A percentile compares a stretch with the other conserved stretches of the same genome.
Evolutionary conservation across 768 basidiomycete genomes (phyloP).

Genomic region (Dentipellis fragilis): DNA sequence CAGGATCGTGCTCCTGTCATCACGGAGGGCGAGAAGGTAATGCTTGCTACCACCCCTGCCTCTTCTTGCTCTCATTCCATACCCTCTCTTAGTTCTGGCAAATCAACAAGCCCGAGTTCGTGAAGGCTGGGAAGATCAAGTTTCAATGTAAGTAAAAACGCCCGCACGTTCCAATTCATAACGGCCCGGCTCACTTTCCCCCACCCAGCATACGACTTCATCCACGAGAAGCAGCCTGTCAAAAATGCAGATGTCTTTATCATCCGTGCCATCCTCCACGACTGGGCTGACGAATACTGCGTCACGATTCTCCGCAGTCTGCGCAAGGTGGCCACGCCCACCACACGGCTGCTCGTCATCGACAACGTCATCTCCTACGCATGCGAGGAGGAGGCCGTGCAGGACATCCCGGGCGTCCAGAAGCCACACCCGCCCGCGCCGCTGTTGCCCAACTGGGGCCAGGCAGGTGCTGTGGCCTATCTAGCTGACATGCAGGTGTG

Average conservation of each 20-base stretch:
- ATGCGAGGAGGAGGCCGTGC: slow-evolving; percentile 11
- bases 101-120: background rate
- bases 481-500: slow-evolving; percentile 12
- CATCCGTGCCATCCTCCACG: slow-evolving; percentile 25
- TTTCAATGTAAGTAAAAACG: background rate
- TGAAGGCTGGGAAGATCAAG: background rate
- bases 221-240: slow-evolving; percentile 22
- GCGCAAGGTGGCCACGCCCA: slow-evolving; percentile 14
- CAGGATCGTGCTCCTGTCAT: slow-evolving; percentile 22
- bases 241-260: slow-evolving; percentile 28
- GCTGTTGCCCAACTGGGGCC: slow-evolving; percentile 17
- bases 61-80: background rate
- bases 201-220: background rate
- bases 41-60: background rate
- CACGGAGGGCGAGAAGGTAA: background rate
- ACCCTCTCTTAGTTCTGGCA: background rate
- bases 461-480: slow-evolving; percentile 9
- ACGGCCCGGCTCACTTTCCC: background rate
- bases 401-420: slow-evolving; percentile 9
- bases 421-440: slow-evolving; percentile 13
- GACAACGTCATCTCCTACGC: slow-evolving; percentile 17
- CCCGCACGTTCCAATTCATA: slow-evolving; percentile 3
- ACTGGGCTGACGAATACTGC: slow-evolving; percentile 24
- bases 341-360: slow-evolving; percentile 19
- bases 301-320: slow-evolving; percentile 18